Percentiles rank a stretch among this genome's conserved stretches.
These are phyloP conservation scores for Barnettozyma californica DNA, from an alignment of 805 yeast species.

Conservation along the genomic window DNA sequence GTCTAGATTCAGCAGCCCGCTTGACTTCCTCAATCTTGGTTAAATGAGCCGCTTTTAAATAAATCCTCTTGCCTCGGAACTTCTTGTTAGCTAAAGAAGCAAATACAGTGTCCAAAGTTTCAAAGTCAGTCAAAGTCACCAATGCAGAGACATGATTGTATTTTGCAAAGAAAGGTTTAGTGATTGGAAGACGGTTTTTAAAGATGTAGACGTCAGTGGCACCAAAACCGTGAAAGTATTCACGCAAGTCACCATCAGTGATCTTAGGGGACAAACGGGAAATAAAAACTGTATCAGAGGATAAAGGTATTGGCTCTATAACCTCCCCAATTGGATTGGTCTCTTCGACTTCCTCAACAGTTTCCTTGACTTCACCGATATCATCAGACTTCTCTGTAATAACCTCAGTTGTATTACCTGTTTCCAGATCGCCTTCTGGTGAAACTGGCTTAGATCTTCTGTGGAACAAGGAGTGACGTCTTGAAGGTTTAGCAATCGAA, in stretches of 20 bases:
- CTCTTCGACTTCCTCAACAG: neutral
- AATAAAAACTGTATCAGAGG: conserved; percentile 43
- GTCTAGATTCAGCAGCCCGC: conserved; percentile 29
- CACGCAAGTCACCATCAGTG: conserved; percentile 41
- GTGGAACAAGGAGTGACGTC: conserved; percentile 9
- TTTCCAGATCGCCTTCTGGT: neutral
- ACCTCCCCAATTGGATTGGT: neutral
- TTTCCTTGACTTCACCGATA: neutral
- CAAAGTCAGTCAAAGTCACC: conserved; percentile 40
- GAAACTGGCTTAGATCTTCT: conserved; percentile 2
- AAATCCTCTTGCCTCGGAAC: conserved; percentile 32
- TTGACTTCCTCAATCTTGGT: conserved; percentile 41
- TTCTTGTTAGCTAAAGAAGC: conserved; percentile 32
- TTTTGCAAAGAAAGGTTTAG: conserved; percentile 23
- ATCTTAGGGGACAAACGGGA: conserved; percentile 34
- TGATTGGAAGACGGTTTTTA: conserved; percentile 30
- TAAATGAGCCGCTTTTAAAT: conserved; percentile 35
- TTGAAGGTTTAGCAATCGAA: conserved; percentile 8
- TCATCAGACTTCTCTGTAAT: neutral
- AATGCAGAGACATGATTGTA: conserved; percentile 44
- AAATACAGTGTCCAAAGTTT: conserved; percentile 39
- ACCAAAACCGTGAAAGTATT: conserved; percentile 37
- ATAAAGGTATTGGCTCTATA: conserved; percentile 16
- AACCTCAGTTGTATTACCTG: conserved; percentile 1
- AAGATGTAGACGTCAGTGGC: conserved; percentile 46